Conservation (phyloP, 176 grass and related monocot genomes). For the Zoysia japonica region DNA sequence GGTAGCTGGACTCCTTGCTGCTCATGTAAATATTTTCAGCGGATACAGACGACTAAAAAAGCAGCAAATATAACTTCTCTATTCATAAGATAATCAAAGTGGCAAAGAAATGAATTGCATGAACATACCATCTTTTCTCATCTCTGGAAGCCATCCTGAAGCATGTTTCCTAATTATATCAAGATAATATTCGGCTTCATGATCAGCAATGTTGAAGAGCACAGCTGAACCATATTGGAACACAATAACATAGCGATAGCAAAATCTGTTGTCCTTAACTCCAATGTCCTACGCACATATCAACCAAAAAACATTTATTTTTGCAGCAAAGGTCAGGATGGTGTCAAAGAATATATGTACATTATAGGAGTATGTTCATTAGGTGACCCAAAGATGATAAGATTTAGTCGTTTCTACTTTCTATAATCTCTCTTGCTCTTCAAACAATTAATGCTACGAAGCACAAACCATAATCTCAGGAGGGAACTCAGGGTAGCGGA, state of each 20-base stretch:
- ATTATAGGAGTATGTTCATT: background rate
- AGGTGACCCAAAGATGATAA: background rate
- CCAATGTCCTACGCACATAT: constrained; percentile 57
- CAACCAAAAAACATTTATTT: constrained; percentile 21
- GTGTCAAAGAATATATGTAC: background rate
- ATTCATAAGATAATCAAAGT: background rate
- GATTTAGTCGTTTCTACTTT: constrained; percentile 28
- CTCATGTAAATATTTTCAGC: background rate
- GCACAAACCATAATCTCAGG: constrained; percentile 66
- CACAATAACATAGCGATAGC: constrained; percentile 74
- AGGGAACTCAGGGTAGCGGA: constrained; percentile 73
- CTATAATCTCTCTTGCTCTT: background rate
- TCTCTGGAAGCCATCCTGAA: constrained; percentile 79
- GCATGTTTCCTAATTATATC: constrained; percentile 89
- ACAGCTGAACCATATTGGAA: constrained; percentile 94
- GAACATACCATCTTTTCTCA: constrained; percentile 83
- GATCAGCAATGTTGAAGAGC: constrained; percentile 88
- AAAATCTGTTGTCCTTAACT: constrained; percentile 68
- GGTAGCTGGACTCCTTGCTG: background rate
- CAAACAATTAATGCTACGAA: background rate
- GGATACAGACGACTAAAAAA: background rate
- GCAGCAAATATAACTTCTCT: background rate
- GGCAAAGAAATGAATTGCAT: constrained; percentile 3
- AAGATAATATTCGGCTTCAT: constrained; percentile 87
- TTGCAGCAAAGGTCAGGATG: background rate